phyloP scores from a whole-genome alignment of 495 filamentous ascomycete species.

The Sordaria brevicollis region DNA sequence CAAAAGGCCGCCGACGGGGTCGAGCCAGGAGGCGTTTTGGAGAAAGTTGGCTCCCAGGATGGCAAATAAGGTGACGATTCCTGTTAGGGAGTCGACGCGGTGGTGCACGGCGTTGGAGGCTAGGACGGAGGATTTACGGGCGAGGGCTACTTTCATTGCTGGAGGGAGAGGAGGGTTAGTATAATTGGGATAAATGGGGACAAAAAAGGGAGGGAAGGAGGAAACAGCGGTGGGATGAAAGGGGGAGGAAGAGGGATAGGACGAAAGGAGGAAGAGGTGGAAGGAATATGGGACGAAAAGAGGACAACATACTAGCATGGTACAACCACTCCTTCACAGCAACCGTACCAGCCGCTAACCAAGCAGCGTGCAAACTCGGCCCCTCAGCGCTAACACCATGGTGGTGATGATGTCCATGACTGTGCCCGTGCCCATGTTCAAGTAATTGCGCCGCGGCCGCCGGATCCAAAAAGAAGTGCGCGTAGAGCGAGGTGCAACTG shows the following conservation, averaged over 20 bases:
- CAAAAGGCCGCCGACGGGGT: slow-evolving; percentile 85
- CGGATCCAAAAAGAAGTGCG: slow-evolving; percentile 68
- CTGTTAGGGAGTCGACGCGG: slow-evolving; percentile 88
- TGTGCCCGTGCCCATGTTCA: slow-evolving; percentile 51
- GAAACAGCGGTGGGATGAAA: not conserved
- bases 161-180: not conserved
- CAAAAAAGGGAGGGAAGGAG: not conserved
- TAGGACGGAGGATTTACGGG: slow-evolving; percentile 91
- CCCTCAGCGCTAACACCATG: slow-evolving; percentile 54
- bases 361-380: slow-evolving; percentile 85
- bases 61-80: slow-evolving; percentile 78
- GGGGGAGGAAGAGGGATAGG: not conserved
- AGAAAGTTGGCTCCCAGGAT: slow-evolving; percentile 86
- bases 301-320: slow-evolving; percentile 66
- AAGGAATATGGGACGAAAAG: no score
- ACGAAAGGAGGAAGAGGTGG: not conserved
- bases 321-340: slow-evolving; percentile 94
- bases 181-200: not conserved
- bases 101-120: slow-evolving; percentile 95
- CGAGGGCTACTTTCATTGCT: slow-evolving; percentile 95
- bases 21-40: slow-evolving; percentile 75
- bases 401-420: slow-evolving; percentile 47
- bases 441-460: slow-evolving; percentile 45
- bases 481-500: slow-evolving; percentile 61
- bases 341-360: slow-evolving; percentile 89